phyloP scores from a whole-genome alignment of 2,329 filamentous ascomycete genomes.

The Talaromyces sp. region DNA sequence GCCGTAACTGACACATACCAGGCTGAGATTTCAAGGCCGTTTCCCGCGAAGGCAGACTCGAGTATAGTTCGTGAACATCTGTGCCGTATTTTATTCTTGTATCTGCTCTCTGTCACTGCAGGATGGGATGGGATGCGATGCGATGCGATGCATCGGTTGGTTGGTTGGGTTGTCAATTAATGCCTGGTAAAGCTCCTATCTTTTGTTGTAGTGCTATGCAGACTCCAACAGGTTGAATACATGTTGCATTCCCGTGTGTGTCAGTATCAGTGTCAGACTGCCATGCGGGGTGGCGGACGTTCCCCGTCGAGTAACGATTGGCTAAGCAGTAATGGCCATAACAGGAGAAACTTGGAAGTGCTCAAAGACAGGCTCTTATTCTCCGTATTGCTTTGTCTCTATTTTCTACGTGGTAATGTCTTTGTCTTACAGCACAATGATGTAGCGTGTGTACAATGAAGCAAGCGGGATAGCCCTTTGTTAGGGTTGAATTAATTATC shows the following conservation, averaged over 20 bases:
- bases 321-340: neutral
- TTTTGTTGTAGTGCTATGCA: too few species aligned
- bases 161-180: too few species aligned
- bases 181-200: too few species aligned
- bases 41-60: neutral
- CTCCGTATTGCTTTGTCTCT: neutral
- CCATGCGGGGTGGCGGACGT: neutral
- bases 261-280: neutral
- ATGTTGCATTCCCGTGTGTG: too few species aligned
- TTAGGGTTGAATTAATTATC: neutral
- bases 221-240: too few species aligned
- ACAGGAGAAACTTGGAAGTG: neutral
- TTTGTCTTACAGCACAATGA: neutral
- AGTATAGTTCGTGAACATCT: neutral
- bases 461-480: neutral
- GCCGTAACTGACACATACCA: neutral
- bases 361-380: neutral
- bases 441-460: neutral
- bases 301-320: too few species aligned
- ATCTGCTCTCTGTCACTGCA: neutral
- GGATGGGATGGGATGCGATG: neutral
- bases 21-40: neutral
- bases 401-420: neutral
- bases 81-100: neutral
- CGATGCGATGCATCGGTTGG: too few species aligned